Evolutionary conservation across 768 basidiomycete genomes (phyloP).

Genomic region (Lyophyllum semitale): DNA sequence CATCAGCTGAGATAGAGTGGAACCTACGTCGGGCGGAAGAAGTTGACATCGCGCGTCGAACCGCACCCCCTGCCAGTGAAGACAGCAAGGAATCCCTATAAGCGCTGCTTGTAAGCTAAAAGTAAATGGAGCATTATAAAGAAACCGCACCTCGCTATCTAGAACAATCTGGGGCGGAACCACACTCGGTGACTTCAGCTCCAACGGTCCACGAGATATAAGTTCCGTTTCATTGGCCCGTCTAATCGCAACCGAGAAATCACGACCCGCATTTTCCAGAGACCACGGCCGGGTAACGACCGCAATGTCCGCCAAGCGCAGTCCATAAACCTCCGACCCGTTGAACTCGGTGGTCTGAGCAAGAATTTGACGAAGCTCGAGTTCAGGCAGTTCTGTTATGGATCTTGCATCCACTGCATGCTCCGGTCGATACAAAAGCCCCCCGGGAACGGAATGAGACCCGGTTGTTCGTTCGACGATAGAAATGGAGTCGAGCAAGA

Average conservation of each 20-base stretch:
- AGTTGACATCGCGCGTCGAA: constrained; percentile 26
- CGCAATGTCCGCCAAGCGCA: constrained; percentile 14
- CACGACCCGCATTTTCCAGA: constrained; percentile 20
- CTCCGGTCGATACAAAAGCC: constrained; percentile 18
- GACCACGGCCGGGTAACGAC: constrained; percentile 5
- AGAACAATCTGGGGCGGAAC: constrained; percentile 27
- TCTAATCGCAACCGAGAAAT: constrained; percentile 21
- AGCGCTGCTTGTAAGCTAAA: neutral
- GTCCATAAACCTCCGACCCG: constrained; percentile 10
- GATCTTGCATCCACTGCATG: neutral
- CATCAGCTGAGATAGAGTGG: neutral
- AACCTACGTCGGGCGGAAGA: constrained; percentile 27
- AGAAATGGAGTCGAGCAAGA: constrained; percentile 11
- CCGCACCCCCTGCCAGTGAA: constrained; percentile 31
- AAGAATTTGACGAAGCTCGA: constrained; percentile 4
- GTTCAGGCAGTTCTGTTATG: neutral
- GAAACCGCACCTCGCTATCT: constrained; percentile 21
- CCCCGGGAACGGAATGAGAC: constrained; percentile 17
- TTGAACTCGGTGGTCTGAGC: constrained; percentile 3
- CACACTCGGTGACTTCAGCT: constrained; percentile 25
- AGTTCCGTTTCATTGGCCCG: constrained; percentile 23
- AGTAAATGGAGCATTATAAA: neutral
- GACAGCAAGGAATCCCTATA: constrained; percentile 28
- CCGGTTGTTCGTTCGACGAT: constrained; percentile 22
- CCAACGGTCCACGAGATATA: constrained; percentile 23